Base-by-base conservation (phyloP, 2,329 filamentous ascomycete genomes). In the Esteya vermicola region DNA sequence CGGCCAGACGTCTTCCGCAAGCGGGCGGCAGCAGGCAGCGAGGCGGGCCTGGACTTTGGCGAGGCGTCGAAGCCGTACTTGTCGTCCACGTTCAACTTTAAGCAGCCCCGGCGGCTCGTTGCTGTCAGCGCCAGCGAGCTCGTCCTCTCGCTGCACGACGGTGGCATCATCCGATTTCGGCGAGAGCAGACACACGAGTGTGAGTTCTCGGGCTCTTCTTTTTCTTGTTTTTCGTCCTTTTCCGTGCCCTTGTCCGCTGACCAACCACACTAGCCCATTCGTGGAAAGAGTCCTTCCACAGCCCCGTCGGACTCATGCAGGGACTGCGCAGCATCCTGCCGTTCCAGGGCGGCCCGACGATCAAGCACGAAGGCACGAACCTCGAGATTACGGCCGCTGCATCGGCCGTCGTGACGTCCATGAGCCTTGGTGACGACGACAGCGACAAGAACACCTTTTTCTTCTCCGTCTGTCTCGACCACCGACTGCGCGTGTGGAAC, bases 401-500 rank as follows among this genome's bases (percentile, higher is more conserved):
- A 1, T 78, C 81, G 5, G 70, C 74, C 47, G 58, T 75, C 55
- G 56, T 71, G 38, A 66, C 69, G 10, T 57, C 62, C 22, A 57
- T 75, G 44, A 70, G 68, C 4, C 55, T 70, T n/a, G n/a, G n/a
- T n/a, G n/a, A n/a, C n/a, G n/a, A n/a, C n/a, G n/a, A n/a, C n/a
- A n/a, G n/a, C 18, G 60, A 69, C 9, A 57, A 64, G 37, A 59
- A 59, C 6, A 59, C 67, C 1, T 78, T 74, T 48, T 64, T 73
- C 2, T 84, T 94, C 51, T 88, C 88, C 0, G 75, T 94, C 36
- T 91, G 83, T 47, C 65, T 98, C 44, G 88, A 98, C 50, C 88
- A 98, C 55, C 80, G 78, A 10, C 63, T 98, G 54, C 79, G 86
- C 52, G 78, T 91, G 30, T 96, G 91, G 89, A 91, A 93, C 53